Evolutionary conservation across 176 grass and related monocot species (phyloP), one percentile per base, ranked within the genome.

Genomic region (Lolium multiflorum): DNA sequence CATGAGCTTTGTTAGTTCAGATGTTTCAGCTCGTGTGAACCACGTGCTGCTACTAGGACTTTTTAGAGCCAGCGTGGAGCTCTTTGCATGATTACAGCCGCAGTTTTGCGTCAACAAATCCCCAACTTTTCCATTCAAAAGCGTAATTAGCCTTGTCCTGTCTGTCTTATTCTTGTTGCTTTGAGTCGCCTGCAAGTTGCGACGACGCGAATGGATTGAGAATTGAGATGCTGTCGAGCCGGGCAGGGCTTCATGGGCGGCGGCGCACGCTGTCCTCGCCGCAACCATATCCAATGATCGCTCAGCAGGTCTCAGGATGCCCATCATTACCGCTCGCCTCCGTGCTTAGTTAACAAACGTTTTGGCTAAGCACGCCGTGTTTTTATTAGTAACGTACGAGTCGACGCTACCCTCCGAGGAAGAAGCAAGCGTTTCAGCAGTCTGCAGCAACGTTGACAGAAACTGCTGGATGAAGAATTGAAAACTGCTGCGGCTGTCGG

Each of bases 51-150:
- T 2, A 13, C 24, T 15, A 63, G 5, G 14, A 50, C 35, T 24
- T 38, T 10, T 17, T 28, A 52, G 21, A 63, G 48, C 64, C 3
- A 71, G 79, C 84, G 84, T 87, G 89, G 73, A n/a, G 21, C 16
- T 72, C 41, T 50, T n/a, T 6, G n/a, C 84, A 90, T 90, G 84
- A 90, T 90, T 90, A 83, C 73, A 16, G 73, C 84, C 11, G 71
- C 79, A 76, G 79, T 90, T 86, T 38, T 71, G 54, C 50, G 31
- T 10, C 63, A 78, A 28, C 79, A 90, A 77, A 28, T 20, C 70
- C 70, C 43, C 6, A 9, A 14, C 71, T 71, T 82, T 90, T 51
- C 35, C 73, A 21, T 56, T 13, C 9, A 50, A 71, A 82, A 22
- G 21, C 13, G 54, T 55, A 68, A 24, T 86, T 71, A 82, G 52